phyloP scores from a whole-genome alignment of 306 rosid genomes.

The Neltuma alba region DNA sequence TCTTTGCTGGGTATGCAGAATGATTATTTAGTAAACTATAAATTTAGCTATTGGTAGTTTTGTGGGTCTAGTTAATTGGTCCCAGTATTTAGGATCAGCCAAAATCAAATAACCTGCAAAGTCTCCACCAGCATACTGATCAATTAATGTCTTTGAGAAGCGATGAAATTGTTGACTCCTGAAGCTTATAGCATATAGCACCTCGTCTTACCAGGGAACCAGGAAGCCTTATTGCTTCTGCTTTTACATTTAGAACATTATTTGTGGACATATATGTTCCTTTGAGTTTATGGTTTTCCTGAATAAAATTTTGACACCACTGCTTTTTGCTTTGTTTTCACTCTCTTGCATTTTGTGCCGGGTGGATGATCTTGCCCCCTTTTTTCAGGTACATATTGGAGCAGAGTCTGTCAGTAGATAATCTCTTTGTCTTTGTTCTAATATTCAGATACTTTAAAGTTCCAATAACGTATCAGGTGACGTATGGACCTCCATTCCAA shows the following conservation, averaged over 20 bases:
- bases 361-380: constrained; percentile 24
- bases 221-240: neutral
- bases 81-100: constrained; percentile 24
- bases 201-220: neutral
- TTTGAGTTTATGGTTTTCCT: constrained; percentile 19
- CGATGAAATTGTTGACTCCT: constrained; percentile 25
- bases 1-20: constrained; percentile 81
- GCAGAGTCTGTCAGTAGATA: constrained; percentile 97
- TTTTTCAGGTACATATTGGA: constrained; percentile 79
- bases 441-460: constrained; percentile 92
- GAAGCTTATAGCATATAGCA: constrained; percentile 7
- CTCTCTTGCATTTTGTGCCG: constrained; percentile 24
- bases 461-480: constrained; percentile 82
- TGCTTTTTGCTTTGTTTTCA: constrained; percentile 5
- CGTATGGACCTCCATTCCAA: constrained; percentile 24
- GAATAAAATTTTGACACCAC: neutral
- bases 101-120: constrained; percentile 12
- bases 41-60: neutral
- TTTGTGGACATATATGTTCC: constrained; percentile 1
- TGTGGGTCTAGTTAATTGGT: neutral
- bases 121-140: constrained; percentile 6
- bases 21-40: constrained; percentile 16
- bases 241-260: constrained; percentile 2
- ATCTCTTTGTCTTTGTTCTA: constrained; percentile 89
- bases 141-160: constrained; percentile 16